Conservation (phyloP, 768 basidiomycete species). For the Guyanaporus albipodus region DNA sequence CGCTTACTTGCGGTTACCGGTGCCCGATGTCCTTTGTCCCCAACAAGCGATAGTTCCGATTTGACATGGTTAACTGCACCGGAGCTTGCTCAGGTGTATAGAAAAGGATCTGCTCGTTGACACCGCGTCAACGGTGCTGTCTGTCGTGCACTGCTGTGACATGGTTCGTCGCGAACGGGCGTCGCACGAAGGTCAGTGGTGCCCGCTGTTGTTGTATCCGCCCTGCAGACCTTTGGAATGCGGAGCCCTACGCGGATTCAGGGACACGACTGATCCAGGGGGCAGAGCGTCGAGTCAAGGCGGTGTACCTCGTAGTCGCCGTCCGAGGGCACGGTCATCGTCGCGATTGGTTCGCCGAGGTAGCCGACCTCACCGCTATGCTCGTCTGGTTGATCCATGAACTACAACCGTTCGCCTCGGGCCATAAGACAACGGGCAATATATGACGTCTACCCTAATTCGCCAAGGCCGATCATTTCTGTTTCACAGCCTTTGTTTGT, state of each 20-base stretch:
- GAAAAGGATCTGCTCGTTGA: neutral
- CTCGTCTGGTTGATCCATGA: no score
- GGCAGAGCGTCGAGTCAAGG: no score
- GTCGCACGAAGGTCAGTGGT: slow-evolving; percentile 14
- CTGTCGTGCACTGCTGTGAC: neutral
- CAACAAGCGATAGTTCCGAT: no score
- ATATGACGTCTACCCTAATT: neutral
- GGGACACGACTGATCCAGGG: no score
- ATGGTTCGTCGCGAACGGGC: neutral
- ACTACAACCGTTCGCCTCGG: no score
- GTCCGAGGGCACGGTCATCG: no score
- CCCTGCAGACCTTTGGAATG: neutral
- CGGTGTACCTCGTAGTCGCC: neutral
- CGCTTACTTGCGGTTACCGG: neutral
- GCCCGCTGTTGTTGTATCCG: neutral
- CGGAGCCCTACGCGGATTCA: no score
- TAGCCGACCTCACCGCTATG: no score
- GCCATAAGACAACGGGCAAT: no score
- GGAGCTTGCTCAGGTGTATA: no score
- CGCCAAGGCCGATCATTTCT: slow-evolving; percentile 8
- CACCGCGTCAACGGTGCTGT: neutral
- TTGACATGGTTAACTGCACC: no score
- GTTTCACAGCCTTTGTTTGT: neutral
- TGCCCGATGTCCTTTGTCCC: neutral
- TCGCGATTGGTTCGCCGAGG: neutral